These are phyloP conservation scores for Tetradesmus obliquus DNA, from an alignment of 139 green algal genomes.

Conservation along the genomic window DNA sequence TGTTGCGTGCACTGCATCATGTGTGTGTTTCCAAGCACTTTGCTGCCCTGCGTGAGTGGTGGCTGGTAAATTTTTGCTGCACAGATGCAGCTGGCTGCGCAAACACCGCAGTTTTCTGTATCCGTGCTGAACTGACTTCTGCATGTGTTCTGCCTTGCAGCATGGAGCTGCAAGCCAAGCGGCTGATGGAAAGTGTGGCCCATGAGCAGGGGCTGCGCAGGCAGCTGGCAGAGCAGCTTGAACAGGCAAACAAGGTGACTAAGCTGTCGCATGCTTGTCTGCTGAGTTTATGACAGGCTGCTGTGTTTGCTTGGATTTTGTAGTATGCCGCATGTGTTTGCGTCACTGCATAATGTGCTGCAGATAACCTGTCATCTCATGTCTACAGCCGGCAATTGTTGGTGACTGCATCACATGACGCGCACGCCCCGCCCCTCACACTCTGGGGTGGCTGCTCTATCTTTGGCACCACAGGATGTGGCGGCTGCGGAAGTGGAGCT, in stretches of 20 bases:
- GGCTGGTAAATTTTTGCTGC: not conserved
- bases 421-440: not conserved
- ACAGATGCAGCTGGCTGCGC: not conserved
- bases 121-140: not conserved
- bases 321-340: not conserved
- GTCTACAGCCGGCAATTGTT: not conserved
- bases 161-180: conserved; percentile 15
- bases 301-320: not conserved
- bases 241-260: not conserved
- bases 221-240: conserved; percentile 2
- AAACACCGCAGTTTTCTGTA: not conserved
- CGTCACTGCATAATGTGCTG: not conserved
- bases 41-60: too few relatives aligned
- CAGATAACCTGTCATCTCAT: not conserved
- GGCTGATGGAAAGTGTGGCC: not conserved
- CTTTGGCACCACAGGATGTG: not conserved
- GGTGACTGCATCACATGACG: not conserved
- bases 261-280: not conserved
- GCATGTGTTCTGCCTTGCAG: not conserved
- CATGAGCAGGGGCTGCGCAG: conserved; percentile 5
- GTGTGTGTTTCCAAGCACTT: too few relatives aligned
- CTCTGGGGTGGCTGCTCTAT: not conserved
- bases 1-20: too few relatives aligned
- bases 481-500: not conserved
- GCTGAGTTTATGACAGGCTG: not conserved